phyloP scores from a whole-genome alignment of 345 rosid species.

The Citrus mangshanensis region DNA sequence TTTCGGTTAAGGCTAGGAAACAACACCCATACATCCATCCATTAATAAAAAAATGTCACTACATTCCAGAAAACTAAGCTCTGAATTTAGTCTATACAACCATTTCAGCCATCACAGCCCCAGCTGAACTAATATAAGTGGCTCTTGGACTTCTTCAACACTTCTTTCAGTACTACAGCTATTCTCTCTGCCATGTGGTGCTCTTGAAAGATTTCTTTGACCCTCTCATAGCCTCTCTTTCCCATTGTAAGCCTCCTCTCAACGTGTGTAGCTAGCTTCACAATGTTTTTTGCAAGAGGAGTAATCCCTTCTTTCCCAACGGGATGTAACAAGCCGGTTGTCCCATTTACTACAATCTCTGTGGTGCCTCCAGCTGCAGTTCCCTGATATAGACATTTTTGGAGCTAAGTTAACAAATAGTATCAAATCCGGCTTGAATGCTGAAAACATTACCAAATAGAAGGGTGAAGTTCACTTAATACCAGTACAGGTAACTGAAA shows the following conservation, averaged over 20 bases:
- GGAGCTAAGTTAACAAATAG: background rate
- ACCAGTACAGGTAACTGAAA: constrained; percentile 60
- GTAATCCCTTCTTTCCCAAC: constrained; percentile 41
- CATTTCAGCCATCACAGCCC: background rate
- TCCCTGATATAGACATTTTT: constrained; percentile 23
- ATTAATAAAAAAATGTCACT: background rate
- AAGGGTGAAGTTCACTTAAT: constrained; percentile 7
- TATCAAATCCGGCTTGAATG: background rate
- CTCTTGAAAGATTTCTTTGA: constrained; percentile 41
- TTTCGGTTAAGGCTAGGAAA: background rate
- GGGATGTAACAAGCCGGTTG: constrained; percentile 48
- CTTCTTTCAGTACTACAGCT: constrained; percentile 39
- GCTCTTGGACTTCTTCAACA: constrained; percentile 24
- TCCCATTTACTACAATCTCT: constrained; percentile 49
- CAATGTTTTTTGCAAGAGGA: constrained; percentile 42
- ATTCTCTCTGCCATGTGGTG: constrained; percentile 47
- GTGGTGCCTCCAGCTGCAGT: constrained; percentile 53
- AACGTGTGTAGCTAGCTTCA: constrained; percentile 44
- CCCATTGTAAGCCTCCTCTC: constrained; percentile 57
- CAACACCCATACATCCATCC: background rate
- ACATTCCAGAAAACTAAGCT: background rate
- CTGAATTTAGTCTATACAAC: background rate
- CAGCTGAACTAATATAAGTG: background rate
- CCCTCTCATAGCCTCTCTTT: constrained; percentile 45
- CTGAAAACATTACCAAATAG: background rate